A percentile compares a stretch with the other conserved stretches of the same genome.
These are phyloP conservation scores for Laguncularia racemosa DNA, from an alignment of 345 rosid genomes.

Conservation along the genomic window DNA sequence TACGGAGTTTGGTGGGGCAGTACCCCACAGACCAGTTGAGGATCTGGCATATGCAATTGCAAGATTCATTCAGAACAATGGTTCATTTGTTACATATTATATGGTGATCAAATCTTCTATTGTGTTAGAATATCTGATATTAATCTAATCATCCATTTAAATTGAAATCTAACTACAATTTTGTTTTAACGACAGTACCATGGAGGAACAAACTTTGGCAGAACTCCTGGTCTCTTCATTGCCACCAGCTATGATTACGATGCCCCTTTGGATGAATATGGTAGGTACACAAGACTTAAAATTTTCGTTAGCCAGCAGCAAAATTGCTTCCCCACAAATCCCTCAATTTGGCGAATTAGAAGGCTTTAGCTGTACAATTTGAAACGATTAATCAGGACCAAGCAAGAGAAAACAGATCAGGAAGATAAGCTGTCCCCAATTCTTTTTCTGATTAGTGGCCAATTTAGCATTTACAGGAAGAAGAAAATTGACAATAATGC, in stretches of 20 bases:
- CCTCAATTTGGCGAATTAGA: constrained; percentile 1
- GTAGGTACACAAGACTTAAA: constrained; percentile 23
- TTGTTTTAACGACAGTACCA: constrained; percentile 49
- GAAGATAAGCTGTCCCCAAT: too few relatives aligned
- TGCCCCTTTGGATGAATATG: constrained; percentile 95
- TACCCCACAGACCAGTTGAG: constrained; percentile 74
- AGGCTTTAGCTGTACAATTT: too few relatives aligned
- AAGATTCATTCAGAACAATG: constrained; percentile 72
- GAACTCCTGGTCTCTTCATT: constrained; percentile 93
- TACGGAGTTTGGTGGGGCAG: constrained; percentile 63
- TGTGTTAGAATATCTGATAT: neutral
- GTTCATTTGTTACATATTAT: constrained; percentile 76
- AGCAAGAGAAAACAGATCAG: too few relatives aligned
- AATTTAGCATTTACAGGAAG: too few relatives aligned
- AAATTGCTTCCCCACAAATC: neutral
- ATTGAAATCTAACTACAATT: neutral
- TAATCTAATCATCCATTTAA: neutral
- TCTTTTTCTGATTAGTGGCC: too few relatives aligned
- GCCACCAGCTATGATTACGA: constrained; percentile 97
- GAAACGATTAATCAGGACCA: too few relatives aligned
- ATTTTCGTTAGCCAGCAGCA: neutral
- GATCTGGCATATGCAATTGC: constrained; percentile 79
- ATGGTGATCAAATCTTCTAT: constrained; percentile 40
- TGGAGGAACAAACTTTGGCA: constrained; percentile 89
- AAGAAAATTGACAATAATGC: too few relatives aligned